Percentiles rank a stretch among this genome's conserved stretches.
Evolutionary conservation across 1,284 basidiomycete genomes (phyloP).

Genomic region (Kalmanozyma brasiliensis): DNA sequence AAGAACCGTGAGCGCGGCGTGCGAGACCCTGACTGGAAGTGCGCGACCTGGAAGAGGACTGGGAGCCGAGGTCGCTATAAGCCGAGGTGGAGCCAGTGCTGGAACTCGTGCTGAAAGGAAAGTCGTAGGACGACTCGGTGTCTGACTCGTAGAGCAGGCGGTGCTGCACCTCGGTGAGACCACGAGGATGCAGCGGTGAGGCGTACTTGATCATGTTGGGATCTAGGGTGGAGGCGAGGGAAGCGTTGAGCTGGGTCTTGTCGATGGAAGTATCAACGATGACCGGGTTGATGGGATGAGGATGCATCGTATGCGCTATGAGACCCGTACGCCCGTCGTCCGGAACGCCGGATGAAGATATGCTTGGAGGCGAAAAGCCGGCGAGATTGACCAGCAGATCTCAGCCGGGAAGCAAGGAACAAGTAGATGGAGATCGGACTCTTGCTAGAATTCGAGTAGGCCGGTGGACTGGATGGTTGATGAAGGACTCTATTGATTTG

Average conservation of each 20-base stretch:
- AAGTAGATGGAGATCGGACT: too few relatives aligned
- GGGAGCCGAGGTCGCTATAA: slow-evolving; percentile 35
- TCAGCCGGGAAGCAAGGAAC: background rate
- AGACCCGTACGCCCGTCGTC: too few relatives aligned
- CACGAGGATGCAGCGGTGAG: slow-evolving; percentile 32
- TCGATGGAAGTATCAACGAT: slow-evolving; percentile 14
- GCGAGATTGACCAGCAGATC: background rate
- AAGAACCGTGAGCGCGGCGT: slow-evolving; percentile 11
- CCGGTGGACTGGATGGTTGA: too few relatives aligned
- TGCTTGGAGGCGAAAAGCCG: too few relatives aligned
- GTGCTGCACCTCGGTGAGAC: slow-evolving; percentile 41
- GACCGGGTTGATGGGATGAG: slow-evolving; percentile 5
- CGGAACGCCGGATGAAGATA: too few relatives aligned
- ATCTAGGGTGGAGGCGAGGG: slow-evolving; percentile 13
- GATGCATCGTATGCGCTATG: slow-evolving; percentile 30
- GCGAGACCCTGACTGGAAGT: slow-evolving; percentile 11
- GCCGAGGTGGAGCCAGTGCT: slow-evolving; percentile 29
- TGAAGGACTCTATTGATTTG: too few relatives aligned
- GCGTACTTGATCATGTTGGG: slow-evolving; percentile 46
- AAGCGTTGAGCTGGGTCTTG: slow-evolving; percentile 1
- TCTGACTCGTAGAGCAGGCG: slow-evolving; percentile 52
- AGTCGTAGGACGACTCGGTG: slow-evolving; percentile 37
- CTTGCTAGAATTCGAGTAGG: too few relatives aligned
- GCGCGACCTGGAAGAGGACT: slow-evolving; percentile 18
- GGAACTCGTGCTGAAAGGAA: slow-evolving; percentile 40